phyloP scores from a whole-genome alignment of 2,329 filamentous ascomycete species.

The Didymella exigua region DNA sequence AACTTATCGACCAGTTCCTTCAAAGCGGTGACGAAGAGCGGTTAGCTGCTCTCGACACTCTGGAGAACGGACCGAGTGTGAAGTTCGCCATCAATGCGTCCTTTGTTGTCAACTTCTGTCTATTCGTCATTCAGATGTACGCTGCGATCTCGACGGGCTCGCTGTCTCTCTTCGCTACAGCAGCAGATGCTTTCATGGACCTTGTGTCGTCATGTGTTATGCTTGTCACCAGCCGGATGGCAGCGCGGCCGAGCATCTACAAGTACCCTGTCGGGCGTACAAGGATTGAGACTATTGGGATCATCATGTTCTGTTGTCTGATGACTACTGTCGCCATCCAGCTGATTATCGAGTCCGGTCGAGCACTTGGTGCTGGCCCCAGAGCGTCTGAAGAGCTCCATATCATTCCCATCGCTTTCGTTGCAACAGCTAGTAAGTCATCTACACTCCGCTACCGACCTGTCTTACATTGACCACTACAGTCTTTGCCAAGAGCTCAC shows the following conservation, averaged over 20 bases:
- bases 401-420: constrained; percentile 61
- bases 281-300: constrained; percentile 67
- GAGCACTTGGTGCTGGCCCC: constrained; percentile 55
- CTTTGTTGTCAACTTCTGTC: constrained; percentile 50
- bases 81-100: constrained; percentile 49
- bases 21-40: constrained; percentile 62
- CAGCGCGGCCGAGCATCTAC: constrained; percentile 64
- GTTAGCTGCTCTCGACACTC: constrained; percentile 57
- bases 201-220: constrained; percentile 68
- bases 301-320: constrained; percentile 69
- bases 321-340: constrained; percentile 71
- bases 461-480: constrained; percentile 9
- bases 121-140: constrained; percentile 65
- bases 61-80: constrained; percentile 53
- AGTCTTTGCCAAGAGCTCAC: constrained; percentile 58
- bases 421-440: constrained; percentile 59
- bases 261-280: constrained; percentile 68
- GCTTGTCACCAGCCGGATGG: constrained; percentile 64
- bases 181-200: constrained; percentile 70
- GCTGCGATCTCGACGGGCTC: constrained; percentile 64
- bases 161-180: constrained; percentile 68
- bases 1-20: constrained; percentile 56
- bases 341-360: constrained; percentile 64
- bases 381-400: constrained; percentile 54
- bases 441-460: neutral